phyloP scores from a whole-genome alignment of 306 rosid species.

The Arachis hypogaea region DNA sequence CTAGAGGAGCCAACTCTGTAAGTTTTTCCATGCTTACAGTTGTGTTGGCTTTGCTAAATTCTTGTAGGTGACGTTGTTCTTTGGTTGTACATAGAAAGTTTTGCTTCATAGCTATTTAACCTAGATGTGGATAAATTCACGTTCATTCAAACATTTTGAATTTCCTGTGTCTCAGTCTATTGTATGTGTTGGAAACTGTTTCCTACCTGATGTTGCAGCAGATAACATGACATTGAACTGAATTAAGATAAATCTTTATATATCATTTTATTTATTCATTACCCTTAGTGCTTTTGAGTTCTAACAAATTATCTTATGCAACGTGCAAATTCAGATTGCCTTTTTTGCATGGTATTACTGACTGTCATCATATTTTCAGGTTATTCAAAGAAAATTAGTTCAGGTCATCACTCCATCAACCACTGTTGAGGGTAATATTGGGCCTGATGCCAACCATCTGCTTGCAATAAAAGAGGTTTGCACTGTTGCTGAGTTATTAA shows the following conservation, averaged over 20 bases:
- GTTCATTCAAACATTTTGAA: slow-evolving; percentile 25
- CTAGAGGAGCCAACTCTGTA: slow-evolving; percentile 86
- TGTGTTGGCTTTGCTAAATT: slow-evolving; percentile 31
- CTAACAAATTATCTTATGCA: not conserved
- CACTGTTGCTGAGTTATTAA: slow-evolving; percentile 17
- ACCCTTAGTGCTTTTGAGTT: slow-evolving; percentile 24
- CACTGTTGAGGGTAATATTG: slow-evolving; percentile 65
- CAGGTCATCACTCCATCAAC: slow-evolving; percentile 94
- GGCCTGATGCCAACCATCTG: slow-evolving; percentile 87
- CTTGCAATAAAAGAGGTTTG: slow-evolving; percentile 90
- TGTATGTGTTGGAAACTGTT: not conserved
- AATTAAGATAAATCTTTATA: not conserved
- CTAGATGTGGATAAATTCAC: not conserved
- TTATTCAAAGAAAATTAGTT: slow-evolving; percentile 70
- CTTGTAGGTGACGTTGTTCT: not conserved
- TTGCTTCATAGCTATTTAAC: not conserved
- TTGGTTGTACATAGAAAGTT: slow-evolving; percentile 24
- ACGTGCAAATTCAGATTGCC: not conserved
- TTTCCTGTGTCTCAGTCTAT: slow-evolving; percentile 12
- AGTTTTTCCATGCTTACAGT: slow-evolving; percentile 47
- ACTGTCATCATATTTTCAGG: slow-evolving; percentile 48
- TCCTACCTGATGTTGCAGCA: slow-evolving; percentile 24
- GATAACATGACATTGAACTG: slow-evolving; percentile 13
- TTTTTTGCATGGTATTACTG: slow-evolving; percentile 38
- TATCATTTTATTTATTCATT: not conserved